Percentiles rank a stretch among this genome's conserved stretches.
phyloP scores from a whole-genome alignment of 2,329 filamentous ascomycete genomes.

The Apiospora arundinis region DNA sequence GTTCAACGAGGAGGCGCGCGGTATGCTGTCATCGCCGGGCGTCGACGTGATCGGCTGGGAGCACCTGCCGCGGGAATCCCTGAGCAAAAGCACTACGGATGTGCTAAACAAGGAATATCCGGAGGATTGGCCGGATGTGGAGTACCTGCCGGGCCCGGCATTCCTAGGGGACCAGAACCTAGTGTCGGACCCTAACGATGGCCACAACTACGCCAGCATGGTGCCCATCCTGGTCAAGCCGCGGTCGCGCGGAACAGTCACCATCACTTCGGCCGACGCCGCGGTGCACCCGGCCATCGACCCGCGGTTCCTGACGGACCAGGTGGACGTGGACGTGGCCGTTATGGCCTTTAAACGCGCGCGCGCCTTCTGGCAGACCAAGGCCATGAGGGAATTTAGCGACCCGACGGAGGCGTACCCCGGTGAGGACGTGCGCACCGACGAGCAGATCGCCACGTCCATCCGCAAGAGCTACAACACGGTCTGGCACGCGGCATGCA shows the following conservation, averaged over 20 bases:
- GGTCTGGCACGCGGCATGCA: constrained; percentile 57
- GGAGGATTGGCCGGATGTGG: constrained; percentile 44
- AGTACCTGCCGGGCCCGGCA: constrained; percentile 12
- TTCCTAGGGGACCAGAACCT: constrained; percentile 29
- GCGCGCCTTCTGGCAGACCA: constrained; percentile 64
- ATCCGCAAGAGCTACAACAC: constrained; percentile 19
- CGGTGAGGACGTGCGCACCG: too few relatives aligned
- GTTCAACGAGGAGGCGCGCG: constrained; percentile 63
- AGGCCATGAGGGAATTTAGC: too few relatives aligned
- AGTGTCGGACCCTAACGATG: constrained; percentile 33
- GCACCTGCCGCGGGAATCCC: constrained; percentile 44
- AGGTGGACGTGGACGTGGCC: constrained; percentile 66
- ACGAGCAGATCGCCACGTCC: constrained; percentile 23
- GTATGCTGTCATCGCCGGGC: constrained; percentile 59
- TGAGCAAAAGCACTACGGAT: constrained; percentile 47
- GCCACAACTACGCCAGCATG: constrained; percentile 32
- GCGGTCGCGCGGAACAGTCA: constrained; percentile 61
- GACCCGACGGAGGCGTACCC: too few relatives aligned
- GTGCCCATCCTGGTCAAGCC: constrained; percentile 39
- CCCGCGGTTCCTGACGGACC: constrained; percentile 38
- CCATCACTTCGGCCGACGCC: constrained; percentile 59
- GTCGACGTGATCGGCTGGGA: constrained; percentile 41
- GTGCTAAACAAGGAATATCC: constrained; percentile 59
- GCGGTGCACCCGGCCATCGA: constrained; percentile 39
- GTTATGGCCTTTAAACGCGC: constrained; percentile 69